Percentiles rank a stretch among this genome's conserved stretches.
These are phyloP conservation scores for Platismatia glauca DNA, from an alignment of 495 filamentous ascomycete species.

Conservation along the genomic window DNA sequence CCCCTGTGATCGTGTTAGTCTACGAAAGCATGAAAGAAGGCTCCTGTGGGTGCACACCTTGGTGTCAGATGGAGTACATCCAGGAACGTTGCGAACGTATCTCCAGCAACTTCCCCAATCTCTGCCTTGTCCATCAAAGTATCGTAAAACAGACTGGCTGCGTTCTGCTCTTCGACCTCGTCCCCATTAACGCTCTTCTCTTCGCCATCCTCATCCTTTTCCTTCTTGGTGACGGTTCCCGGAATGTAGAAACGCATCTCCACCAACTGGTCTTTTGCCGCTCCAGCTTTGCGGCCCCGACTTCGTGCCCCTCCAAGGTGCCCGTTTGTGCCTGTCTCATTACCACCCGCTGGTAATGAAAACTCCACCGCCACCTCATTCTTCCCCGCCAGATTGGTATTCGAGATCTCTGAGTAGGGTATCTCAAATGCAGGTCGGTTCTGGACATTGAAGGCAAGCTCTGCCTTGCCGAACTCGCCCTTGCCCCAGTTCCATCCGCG, in stretches of 20 bases:
- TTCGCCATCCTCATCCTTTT: slow-evolving; percentile 64
- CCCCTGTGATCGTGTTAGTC: slow-evolving; percentile 55
- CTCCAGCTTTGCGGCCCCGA: slow-evolving; percentile 79
- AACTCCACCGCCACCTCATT: slow-evolving; percentile 98
- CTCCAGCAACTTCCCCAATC: slow-evolving; percentile 95
- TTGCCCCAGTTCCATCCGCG: slow-evolving; percentile 99
- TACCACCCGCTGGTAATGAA: slow-evolving; percentile 54
- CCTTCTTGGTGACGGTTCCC: slow-evolving; percentile 77
- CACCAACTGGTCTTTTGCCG: slow-evolving; percentile 82
- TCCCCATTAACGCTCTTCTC: slow-evolving; percentile 56
- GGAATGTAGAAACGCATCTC: slow-evolving; percentile 99
- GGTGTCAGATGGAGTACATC: slow-evolving; percentile 97
- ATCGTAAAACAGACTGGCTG: slow-evolving; percentile 92
- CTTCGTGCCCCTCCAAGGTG: slow-evolving; percentile 68
- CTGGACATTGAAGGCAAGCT: slow-evolving; percentile 92
- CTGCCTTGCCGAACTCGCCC: slow-evolving; percentile 89
- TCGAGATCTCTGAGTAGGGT: slow-evolving; percentile 93
- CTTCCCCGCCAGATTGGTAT: slow-evolving; percentile 94
- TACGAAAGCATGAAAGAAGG: background rate
- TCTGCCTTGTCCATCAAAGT: slow-evolving; percentile 98
- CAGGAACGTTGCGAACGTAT: slow-evolving; percentile 93
- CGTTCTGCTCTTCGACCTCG: slow-evolving; percentile 77
- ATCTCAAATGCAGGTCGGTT: slow-evolving; percentile 97
- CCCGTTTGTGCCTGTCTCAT: slow-evolving; percentile 61
- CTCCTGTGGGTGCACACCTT: slow-evolving; percentile 47